Conservation (phyloP, 106 monocot species). For the Posidonia australis region DNA sequence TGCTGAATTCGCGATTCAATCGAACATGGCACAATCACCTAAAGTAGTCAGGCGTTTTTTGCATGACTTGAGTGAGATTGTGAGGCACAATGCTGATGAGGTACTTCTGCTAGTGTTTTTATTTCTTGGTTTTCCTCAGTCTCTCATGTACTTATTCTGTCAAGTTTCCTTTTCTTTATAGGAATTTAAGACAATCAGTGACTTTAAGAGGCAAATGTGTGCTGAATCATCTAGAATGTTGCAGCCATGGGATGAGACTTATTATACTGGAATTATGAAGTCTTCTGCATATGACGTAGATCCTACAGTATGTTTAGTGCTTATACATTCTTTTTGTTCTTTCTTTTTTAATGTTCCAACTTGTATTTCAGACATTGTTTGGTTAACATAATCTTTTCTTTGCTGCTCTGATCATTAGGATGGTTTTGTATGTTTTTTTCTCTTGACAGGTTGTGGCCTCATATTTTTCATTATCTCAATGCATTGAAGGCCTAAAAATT, state of each 20-base stretch:
- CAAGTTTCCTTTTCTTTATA: not conserved
- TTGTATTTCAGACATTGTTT: not conserved
- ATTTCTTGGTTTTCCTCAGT: not conserved
- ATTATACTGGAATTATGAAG: conserved; percentile 72
- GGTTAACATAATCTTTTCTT: not conserved
- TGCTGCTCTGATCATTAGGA: too few relatives aligned
- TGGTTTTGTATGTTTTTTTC: not conserved
- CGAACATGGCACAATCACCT: conserved; percentile 76
- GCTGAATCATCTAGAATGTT: conserved; percentile 38
- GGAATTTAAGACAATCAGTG: conserved; percentile 52
- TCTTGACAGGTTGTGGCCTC: conserved; percentile 49
- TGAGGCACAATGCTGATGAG: conserved; percentile 63
- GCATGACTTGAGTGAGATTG: conserved; percentile 36
- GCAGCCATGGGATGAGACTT: conserved; percentile 90
- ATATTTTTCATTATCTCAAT: conserved; percentile 65
- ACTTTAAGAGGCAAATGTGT: conserved; percentile 55
- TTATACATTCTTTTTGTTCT: not conserved
- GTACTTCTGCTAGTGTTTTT: conserved; percentile 17
- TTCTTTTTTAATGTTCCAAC: conserved; percentile 1
- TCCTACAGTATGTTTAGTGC: conserved; percentile 39
- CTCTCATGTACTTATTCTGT: not conserved
- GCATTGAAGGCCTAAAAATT: conserved; percentile 73
- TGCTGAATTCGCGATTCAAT: conserved; percentile 71
- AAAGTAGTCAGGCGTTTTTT: conserved; percentile 66
- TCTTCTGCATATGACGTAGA: conserved; percentile 48